Evolutionary conservation across 202 grass and related monocot species (phyloP).

Genomic region (Panicum hallii): DNA sequence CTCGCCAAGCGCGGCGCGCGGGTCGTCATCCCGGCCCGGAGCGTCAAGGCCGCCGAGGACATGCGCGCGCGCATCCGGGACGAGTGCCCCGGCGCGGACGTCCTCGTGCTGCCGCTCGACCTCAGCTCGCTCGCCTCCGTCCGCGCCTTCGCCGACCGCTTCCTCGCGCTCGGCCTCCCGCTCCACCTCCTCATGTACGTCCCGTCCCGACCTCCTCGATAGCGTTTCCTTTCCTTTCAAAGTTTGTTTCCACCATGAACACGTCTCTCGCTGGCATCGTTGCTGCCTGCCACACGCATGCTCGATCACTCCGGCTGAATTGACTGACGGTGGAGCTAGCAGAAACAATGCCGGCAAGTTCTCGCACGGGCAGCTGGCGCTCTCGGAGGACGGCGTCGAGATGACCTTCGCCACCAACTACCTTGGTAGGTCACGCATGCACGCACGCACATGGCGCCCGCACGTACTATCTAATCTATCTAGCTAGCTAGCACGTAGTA

Average conservation of each 20-base stretch:
- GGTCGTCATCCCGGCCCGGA: constrained; percentile 77
- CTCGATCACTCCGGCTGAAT: no score
- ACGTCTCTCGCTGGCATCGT: neutral
- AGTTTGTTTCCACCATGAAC: no score
- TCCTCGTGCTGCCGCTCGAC: constrained; percentile 81
- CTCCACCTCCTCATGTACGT: constrained; percentile 87
- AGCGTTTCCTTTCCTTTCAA: neutral
- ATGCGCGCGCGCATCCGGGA: constrained; percentile 51
- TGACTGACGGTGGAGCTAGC: neutral
- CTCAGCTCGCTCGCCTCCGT: constrained; percentile 88
- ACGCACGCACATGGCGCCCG: no score
- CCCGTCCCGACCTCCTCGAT: no score
- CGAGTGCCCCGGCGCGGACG: constrained; percentile 61
- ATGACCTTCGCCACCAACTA: constrained; percentile 99
- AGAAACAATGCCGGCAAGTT: constrained; percentile 99
- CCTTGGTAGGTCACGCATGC: constrained; percentile 46
- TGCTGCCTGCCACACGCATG: neutral
- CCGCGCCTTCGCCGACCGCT: constrained; percentile 62
- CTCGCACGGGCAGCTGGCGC: constrained; percentile 79
- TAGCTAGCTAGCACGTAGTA: no score
- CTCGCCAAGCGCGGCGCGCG: constrained; percentile 84
- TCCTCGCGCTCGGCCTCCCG: constrained; percentile 72
- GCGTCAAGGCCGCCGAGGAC: constrained; percentile 84
- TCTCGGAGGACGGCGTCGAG: constrained; percentile 94
- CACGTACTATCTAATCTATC: no score